Base-by-base conservation (phyloP, 306 rosid genomes). In the Castanea sativa region DNA sequence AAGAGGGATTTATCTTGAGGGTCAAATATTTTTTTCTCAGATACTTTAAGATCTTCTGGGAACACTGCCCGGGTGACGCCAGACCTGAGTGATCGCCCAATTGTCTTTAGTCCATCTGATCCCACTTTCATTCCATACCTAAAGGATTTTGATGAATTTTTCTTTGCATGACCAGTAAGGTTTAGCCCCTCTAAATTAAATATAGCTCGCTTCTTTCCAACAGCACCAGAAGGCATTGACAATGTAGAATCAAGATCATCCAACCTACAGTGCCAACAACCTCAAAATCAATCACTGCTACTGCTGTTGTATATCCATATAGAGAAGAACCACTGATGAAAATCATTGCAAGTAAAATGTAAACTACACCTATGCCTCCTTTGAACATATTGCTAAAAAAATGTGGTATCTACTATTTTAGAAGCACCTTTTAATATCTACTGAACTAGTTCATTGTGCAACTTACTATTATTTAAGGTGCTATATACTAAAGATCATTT, bases 1-100 rank as follows among this genome's bases (percentile, higher is more conserved):
- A 92, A 77, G 78, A 95, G 97, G 69, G 80, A 86, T 87, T 86
- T 95, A 81, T 92, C 92, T 85, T 89, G 97, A 80, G 97, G 95
- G 6, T 92, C 95, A 76, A 91, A 85, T 56, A 92, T 88, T 81
- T 63, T 92, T 71, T 82, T 91, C 73, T 88, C 91, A 2, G 99
- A 88, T 5, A 89, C 95, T 82, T 72, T 89, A 35, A 85, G 90
- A 81, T 94, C 97, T 90, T 94, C 91, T 1, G 97, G 92, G 82
- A 89, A 90, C 10, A 91, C 97, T 65, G 85, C 79, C 55, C 90
- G 64, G 20, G 88, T 84, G 73, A 94, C 92, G 12, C 93, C 91
- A 13, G 79, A 85, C 72, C 68, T 89, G 23, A 95, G 79, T 74
- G 98, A 84, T 78, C 92, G 87, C 32, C 99, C 98, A 79, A 95